Percentiles rank a stretch among this genome's conserved stretches.
phyloP scores from a whole-genome alignment of 2,329 filamentous ascomycete species.

The Seiridium unicorne region DNA sequence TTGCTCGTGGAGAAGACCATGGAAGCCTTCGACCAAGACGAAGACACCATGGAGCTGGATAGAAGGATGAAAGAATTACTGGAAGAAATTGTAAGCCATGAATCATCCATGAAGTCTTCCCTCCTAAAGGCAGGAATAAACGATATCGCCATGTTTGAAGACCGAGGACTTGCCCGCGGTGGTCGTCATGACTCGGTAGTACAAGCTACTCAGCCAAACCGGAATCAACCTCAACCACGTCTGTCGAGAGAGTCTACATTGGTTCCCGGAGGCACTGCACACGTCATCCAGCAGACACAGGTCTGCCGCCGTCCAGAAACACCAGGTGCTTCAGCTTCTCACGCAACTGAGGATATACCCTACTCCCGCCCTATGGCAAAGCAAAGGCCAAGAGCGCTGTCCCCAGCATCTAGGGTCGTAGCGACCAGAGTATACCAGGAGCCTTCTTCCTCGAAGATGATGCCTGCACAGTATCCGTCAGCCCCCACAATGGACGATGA shows the following conservation, averaged over 20 bases:
- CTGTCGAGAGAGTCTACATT: conserved; percentile 31
- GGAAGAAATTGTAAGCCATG: conserved; percentile 41
- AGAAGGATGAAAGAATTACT: conserved; percentile 46
- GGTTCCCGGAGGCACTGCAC: conserved; percentile 27
- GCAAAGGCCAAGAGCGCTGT: conserved; percentile 3
- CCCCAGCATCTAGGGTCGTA: neutral
- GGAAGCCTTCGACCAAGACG: conserved; percentile 47
- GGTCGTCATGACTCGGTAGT: conserved; percentile 33
- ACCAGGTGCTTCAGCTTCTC: conserved; percentile 11
- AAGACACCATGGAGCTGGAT: conserved; percentile 53
- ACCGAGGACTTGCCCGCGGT: conserved; percentile 16
- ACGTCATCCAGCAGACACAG: conserved; percentile 54
- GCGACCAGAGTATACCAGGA: neutral
- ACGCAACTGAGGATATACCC: conserved; percentile 13
- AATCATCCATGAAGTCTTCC: conserved; percentile 37
- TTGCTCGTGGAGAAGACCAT: conserved; percentile 44
- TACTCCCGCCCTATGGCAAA: conserved; percentile 13
- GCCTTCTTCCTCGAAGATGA: conserved; percentile 8
- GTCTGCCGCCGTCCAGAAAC: conserved; percentile 25
- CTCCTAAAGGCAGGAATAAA: conserved; percentile 46
- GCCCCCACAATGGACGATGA: conserved; percentile 12
- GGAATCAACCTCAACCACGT: conserved; percentile 22
- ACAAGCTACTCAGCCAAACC: conserved; percentile 41
- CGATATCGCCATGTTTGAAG: conserved; percentile 35
- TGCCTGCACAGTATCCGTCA: conserved; percentile 4